Percentiles rank a stretch among this genome's conserved stretches.
Evolutionary conservation across 352 stramenopile species (phyloP).

Genomic region (Pythium graminicola): DNA sequence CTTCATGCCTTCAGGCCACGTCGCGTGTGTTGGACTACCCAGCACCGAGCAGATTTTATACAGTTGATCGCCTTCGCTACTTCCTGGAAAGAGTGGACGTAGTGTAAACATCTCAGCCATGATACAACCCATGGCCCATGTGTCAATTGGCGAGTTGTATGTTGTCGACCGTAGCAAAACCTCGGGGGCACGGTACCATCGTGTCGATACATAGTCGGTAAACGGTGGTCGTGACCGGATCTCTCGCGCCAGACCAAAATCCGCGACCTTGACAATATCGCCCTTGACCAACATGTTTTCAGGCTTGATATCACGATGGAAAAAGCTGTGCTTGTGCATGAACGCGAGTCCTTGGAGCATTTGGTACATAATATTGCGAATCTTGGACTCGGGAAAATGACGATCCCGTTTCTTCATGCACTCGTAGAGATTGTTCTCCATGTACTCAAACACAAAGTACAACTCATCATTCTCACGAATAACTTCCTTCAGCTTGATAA

Average conservation of each 20-base stretch:
- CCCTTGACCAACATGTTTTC: constrained; percentile 97
- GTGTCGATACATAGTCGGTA: constrained; percentile 97
- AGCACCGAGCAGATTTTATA: constrained; percentile 97
- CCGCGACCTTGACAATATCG: constrained; percentile 95
- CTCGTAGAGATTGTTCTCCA: constrained; percentile 94
- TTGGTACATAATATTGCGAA: constrained; percentile 97
- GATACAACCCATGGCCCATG: constrained; percentile 97
- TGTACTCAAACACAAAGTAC: constrained; percentile 88
- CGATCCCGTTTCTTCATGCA: constrained; percentile 92
- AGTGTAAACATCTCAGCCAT: constrained; percentile 97
- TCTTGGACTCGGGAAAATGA: constrained; percentile 90
- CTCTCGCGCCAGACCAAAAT: constrained; percentile 97
- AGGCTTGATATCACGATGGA: constrained; percentile 98
- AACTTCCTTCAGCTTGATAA: constrained; percentile 81
- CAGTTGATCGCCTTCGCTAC: constrained; percentile 95
- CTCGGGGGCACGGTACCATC: constrained; percentile 98
- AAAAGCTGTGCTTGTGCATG: constrained; percentile 98
- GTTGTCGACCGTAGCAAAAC: constrained; percentile 91
- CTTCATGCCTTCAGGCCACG: constrained; percentile 93
- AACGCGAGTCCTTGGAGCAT: constrained; percentile 96
- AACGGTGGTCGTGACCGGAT: constrained; percentile 90
- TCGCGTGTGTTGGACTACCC: constrained; percentile 84
- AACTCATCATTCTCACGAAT: constrained; percentile 82
- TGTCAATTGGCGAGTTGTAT: constrained; percentile 98
- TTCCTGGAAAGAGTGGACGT: constrained; percentile 95